Conservation (phyloP, 805 yeast species). For the Saccharomyces eubayanus region DNA sequence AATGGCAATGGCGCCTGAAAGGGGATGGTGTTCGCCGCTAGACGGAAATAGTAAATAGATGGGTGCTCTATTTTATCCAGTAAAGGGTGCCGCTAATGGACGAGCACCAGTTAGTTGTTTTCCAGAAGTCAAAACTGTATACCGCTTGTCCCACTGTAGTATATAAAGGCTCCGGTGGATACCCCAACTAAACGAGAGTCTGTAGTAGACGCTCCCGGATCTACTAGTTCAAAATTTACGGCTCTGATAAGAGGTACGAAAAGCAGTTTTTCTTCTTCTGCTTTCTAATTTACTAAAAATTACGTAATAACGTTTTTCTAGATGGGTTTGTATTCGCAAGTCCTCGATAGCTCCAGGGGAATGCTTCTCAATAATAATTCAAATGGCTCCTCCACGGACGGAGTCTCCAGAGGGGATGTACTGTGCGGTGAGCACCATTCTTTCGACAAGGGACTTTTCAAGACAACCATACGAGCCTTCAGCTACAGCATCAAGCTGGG, state of each 20-base stretch:
- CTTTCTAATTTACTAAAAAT: background rate
- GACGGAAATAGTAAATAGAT: background rate
- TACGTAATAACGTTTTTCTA: background rate
- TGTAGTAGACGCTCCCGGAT: background rate
- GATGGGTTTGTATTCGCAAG: background rate
- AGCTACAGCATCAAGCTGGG: background rate
- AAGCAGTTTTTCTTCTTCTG: background rate
- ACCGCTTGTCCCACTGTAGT: background rate
- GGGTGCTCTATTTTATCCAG: background rate
- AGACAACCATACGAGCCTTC: background rate
- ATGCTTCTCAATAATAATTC: too few relatives aligned
- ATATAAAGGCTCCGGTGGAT: background rate
- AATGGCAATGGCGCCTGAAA: background rate
- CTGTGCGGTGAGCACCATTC: background rate
- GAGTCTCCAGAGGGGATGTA: background rate
- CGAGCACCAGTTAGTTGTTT: background rate
- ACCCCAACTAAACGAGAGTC: too few relatives aligned
- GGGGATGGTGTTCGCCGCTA: background rate
- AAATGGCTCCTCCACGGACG: background rate
- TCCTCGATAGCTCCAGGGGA: background rate
- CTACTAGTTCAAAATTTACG: background rate
- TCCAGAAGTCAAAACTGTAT: background rate
- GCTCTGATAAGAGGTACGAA: background rate
- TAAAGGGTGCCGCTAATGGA: background rate
- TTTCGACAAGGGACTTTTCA: background rate